Conservation (phyloP, 495 filamentous ascomycete species). For the Aspergillus cavernicola region DNA sequence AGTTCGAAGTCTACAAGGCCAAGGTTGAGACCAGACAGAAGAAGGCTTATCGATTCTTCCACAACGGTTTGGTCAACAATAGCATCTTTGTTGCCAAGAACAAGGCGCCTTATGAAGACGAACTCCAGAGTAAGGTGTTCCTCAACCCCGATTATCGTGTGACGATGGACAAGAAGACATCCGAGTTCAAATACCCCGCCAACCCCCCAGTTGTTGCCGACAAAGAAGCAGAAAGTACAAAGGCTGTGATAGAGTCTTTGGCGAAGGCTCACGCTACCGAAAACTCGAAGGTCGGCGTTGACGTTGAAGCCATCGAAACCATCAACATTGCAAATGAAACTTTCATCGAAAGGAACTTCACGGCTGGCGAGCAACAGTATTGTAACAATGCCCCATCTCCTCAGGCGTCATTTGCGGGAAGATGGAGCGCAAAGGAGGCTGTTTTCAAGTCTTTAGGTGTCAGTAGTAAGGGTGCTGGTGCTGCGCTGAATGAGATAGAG, state of each 20-base stretch:
- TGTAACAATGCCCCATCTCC: slow-evolving; percentile 74
- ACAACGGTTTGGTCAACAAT: slow-evolving; percentile 96
- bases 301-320: slow-evolving; percentile 79
- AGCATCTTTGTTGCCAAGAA: slow-evolving; percentile 94
- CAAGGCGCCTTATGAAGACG: slow-evolving; percentile 82
- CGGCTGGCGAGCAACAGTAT: slow-evolving; percentile 72
- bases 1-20: slow-evolving; percentile 74
- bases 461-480: slow-evolving; percentile 80
- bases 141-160: slow-evolving; percentile 95
- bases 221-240: slow-evolving; percentile 57
- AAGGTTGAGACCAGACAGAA: slow-evolving; percentile 93
- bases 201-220: slow-evolving; percentile 57
- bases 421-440: slow-evolving; percentile 97
- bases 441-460: slow-evolving; percentile 98
- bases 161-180: slow-evolving; percentile 74
- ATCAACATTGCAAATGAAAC: slow-evolving; percentile 91
- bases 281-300: slow-evolving; percentile 85
- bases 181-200: slow-evolving; percentile 66
- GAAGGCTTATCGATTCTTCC: slow-evolving; percentile 97
- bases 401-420: slow-evolving; percentile 82
- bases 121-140: slow-evolving; percentile 81
- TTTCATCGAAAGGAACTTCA: slow-evolving; percentile 95
- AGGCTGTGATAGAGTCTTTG: slow-evolving; percentile 72
- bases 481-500: slow-evolving; percentile 91
- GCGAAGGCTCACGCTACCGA: slow-evolving; percentile 65